phyloP scores from a whole-genome alignment of 352 stramenopile species.

The Phytophthora pseudosyringae region DNA sequence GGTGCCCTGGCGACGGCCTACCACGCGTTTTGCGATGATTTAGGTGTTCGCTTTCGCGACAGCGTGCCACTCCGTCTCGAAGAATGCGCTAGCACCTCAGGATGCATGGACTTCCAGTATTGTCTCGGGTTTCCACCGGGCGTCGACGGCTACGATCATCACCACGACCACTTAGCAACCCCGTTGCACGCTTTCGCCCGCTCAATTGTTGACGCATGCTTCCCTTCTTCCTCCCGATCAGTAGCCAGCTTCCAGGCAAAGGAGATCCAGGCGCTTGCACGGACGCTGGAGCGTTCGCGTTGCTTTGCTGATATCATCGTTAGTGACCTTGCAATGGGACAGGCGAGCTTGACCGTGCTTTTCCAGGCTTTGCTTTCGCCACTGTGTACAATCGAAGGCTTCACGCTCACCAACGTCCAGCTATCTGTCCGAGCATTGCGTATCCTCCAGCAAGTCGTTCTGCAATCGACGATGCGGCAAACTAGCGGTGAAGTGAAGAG shows the following conservation, averaged over 20 bases:
- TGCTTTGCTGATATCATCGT: constrained; percentile 60
- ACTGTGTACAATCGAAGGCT: constrained; percentile 41
- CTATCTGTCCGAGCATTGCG: constrained; percentile 47
- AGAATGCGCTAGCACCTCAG: constrained; percentile 48
- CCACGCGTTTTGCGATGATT: constrained; percentile 67
- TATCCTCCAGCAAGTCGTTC: constrained; percentile 59
- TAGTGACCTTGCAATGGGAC: constrained; percentile 49
- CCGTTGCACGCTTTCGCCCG: constrained; percentile 22
- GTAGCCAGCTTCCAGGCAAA: constrained; percentile 35
- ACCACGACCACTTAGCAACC: constrained; percentile 17
- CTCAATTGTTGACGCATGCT: constrained; percentile 19
- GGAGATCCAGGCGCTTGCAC: constrained; percentile 56
- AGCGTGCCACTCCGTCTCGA: constrained; percentile 54
- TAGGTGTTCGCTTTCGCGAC: constrained; percentile 50
- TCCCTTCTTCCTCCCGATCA: constrained; percentile 20
- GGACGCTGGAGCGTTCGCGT: constrained; percentile 46
- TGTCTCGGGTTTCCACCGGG: constrained; percentile 50
- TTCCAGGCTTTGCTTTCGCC: constrained; percentile 59
- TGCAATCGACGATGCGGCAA: constrained; percentile 61
- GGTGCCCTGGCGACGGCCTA: constrained; percentile 57
- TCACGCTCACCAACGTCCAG: constrained; percentile 58
- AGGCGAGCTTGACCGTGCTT: constrained; percentile 50
- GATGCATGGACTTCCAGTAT: constrained; percentile 71
- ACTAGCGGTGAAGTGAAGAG: constrained; percentile 6
- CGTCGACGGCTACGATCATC: constrained; percentile 39